Conservation (phyloP, 2,329 filamentous ascomycete species). For the Gremmenia infestans region DNA sequence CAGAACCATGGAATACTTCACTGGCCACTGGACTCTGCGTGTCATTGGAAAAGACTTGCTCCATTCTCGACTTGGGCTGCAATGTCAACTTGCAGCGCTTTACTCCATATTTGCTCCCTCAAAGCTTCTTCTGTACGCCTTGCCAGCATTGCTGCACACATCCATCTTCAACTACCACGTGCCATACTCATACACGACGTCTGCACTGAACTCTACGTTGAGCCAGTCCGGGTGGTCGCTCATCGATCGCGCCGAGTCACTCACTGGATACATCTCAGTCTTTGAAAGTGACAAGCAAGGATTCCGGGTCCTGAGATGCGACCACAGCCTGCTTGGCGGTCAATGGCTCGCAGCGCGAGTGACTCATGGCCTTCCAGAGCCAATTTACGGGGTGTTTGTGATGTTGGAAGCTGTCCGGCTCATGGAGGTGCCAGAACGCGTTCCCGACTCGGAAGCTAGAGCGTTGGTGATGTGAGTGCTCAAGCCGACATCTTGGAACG, state of each 20-base stretch:
- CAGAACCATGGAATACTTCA: constrained; percentile 36
- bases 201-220: constrained; percentile 62
- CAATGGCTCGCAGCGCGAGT: constrained; percentile 66
- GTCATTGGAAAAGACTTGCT: constrained; percentile 58
- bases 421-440: constrained; percentile 53
- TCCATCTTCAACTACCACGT: constrained; percentile 70
- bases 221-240: constrained; percentile 64
- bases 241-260: constrained; percentile 75
- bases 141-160: constrained; percentile 71
- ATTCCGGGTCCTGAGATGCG: constrained; percentile 82
- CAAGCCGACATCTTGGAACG: not conserved
- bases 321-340: constrained; percentile 89
- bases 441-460: constrained; percentile 61
- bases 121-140: constrained; percentile 57
- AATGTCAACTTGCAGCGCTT: constrained; percentile 58
- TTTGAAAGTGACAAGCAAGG: constrained; percentile 66
- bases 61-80: constrained; percentile 67
- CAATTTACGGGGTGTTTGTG: constrained; percentile 92
- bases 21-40: constrained; percentile 37
- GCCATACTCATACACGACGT: constrained; percentile 54
- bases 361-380: constrained; percentile 75
- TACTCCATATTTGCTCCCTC: constrained; percentile 67
- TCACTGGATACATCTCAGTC: constrained; percentile 90
- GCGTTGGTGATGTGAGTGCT: constrained; percentile 76
- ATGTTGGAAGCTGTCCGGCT: constrained; percentile 91